Percentiles rank a stretch among this genome's conserved stretches.
phyloP scores from a whole-genome alignment of 768 basidiomycete species.

The Pleurotus tuber-regium region DNA sequence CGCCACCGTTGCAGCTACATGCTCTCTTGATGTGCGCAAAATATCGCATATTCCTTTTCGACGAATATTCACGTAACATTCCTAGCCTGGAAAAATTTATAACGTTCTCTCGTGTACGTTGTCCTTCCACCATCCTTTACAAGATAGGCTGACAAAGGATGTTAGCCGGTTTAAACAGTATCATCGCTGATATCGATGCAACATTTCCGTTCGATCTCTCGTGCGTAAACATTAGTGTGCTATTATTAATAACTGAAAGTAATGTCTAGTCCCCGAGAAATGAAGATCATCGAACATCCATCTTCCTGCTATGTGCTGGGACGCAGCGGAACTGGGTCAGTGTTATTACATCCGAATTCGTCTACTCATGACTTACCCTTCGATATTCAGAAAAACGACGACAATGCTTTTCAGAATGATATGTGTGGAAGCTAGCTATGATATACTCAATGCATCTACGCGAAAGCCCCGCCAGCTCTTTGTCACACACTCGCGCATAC shows the following conservation, averaged over 20 bases:
- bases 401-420: slow-evolving; percentile 79
- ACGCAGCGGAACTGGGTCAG: slow-evolving; percentile 72
- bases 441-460: slow-evolving; percentile 29
- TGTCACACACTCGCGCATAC: slow-evolving; percentile 64
- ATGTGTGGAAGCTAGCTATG: slow-evolving; percentile 57
- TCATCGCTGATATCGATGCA: slow-evolving; percentile 48
- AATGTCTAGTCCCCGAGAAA: slow-evolving; percentile 39
- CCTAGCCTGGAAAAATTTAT: slow-evolving; percentile 48
- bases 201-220: slow-evolving; percentile 43
- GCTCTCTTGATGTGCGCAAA: slow-evolving; percentile 60
- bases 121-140: background rate
- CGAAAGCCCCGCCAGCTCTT: slow-evolving; percentile 65
- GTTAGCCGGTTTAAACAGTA: slow-evolving; percentile 29
- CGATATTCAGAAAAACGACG: slow-evolving; percentile 67
- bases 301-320: slow-evolving; percentile 67
- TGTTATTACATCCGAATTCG: background rate
- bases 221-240: slow-evolving; percentile 23
- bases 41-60: too few relatives aligned
- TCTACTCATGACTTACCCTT: background rate
- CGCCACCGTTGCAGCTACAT: slow-evolving; percentile 40
- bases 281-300: slow-evolving; percentile 54
- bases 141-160: background rate
- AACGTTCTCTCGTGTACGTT: slow-evolving; percentile 36
- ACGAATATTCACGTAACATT: too few relatives aligned
- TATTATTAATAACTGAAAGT: background rate